Evolutionary conservation across 139 green algal genomes (phyloP), one percentile per base, ranked within the genome.

Genomic region (Micractinium conductrix): DNA sequence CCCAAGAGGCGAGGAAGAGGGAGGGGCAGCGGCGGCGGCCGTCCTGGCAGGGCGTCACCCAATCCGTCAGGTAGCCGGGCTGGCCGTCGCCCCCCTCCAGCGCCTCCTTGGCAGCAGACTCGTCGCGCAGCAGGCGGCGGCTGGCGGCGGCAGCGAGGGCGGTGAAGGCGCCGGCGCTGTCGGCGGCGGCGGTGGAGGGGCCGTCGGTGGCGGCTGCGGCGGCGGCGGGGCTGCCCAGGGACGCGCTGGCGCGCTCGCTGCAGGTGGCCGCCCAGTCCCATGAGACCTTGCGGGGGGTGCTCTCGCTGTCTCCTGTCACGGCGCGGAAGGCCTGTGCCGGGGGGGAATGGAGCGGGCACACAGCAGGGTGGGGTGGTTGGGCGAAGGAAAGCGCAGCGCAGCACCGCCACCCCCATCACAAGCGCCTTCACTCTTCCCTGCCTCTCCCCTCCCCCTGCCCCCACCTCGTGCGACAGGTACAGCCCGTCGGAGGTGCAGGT

Each of bases 71-170:
- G 10, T 44, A 33, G 33, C 65, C 65, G 14, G 65, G n/a, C 65
- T 72, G 14, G n/a, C 65, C 65, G 14, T 72, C 65, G 8, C 33
- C 42, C 10, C 8, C 2, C 65, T 72, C 7, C 33, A 72, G 65
- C 12, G 65, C 65, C 21, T 33, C 9, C 65, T 72, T 72, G 33
- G 65, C 43, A 10, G 65, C 65, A 40, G 65, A 72, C 1, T 33
- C 65, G 35, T 10, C 35, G 65, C 65, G 33, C 65, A 72, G 65
- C 65, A 72, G 65, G 33, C 65, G 65, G 65, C 65, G 65, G 65
- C 65, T 72, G 65, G 9, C 33, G 33, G 8, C 28, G 12, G n/a
- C 65, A 44, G 65, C 65, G 22, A 8, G n/a, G n/a, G 22, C 10
- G 24, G 22, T 10, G 58, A 35, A 37, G 24, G 33, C 4, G 5